Evolutionary conservation across 2,329 filamentous ascomycete species (phyloP), one percentile per base, ranked within the genome.

Genomic region (Penicillium sp.): DNA sequence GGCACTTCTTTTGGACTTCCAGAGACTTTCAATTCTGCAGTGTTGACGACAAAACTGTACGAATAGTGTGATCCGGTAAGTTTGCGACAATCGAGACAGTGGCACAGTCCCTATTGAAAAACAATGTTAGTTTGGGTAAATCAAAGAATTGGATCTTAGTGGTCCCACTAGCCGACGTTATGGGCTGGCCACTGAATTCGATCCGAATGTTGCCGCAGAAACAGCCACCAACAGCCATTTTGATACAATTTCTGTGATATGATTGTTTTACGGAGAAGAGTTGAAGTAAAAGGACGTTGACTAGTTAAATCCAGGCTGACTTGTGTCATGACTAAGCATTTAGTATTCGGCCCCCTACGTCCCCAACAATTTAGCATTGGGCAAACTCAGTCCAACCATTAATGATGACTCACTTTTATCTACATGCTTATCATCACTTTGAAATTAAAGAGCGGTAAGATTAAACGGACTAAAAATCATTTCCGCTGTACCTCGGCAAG

Each of bases 71-170:
- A 47, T 1, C 74, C 72, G 1, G 71, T 71, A 4, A 76, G 64
- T 57, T 76, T 76, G 53, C 74, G 72, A 62, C 74, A 77, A 56
- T 75, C 74, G n/a, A 52, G 31, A 55, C 74, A 76, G 62, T 76
- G 71, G 52, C 74, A 76, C 22, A 76, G 53, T 22, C 51, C 74
- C 74, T 76, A 19, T 10, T 39, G 9, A 3, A 9, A 4, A 19
- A 13, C 6, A n/a, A 39, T 4, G 7, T 39, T 39, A 10, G 35
- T 8, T 19, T 10, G n/a, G n/a, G 8, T 39, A 4, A 39, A 19
- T 8, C 2, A 19, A 19, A 1, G 3, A 37, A 19, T 39, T 19
- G 9, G 9, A 39, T 19, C 2, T 19, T 22, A 4, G n/a, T 33
- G 45, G 22, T 19, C 35, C 19, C 55, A 65, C 71, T 68, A 7